phyloP scores from a whole-genome alignment of 2,329 filamentous ascomycete genomes.

The Daldinia eschscholtzii region DNA sequence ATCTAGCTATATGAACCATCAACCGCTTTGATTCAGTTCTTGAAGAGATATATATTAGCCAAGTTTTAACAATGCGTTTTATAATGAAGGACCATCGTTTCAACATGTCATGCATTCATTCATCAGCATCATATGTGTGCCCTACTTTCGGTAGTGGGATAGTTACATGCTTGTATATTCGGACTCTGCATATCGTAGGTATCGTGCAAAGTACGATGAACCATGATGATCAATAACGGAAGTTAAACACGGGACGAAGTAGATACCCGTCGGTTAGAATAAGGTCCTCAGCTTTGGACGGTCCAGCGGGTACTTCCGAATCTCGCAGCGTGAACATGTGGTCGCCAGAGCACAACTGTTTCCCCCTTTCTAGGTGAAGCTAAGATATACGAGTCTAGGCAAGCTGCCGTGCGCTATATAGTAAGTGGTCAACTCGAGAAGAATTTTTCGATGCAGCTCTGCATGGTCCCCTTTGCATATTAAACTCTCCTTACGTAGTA shows the following conservation, averaged over 20 bases:
- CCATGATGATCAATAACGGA: conserved; percentile 18
- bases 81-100: too few relatives aligned
- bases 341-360: conserved; percentile 14
- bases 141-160: too few relatives aligned
- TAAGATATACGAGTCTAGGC: conserved; percentile 17
- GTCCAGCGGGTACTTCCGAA: conserved; percentile 35
- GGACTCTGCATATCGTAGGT: background rate
- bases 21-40: background rate
- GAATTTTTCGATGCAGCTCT: background rate
- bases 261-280: conserved; percentile 27
- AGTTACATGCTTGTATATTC: background rate
- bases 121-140: too few relatives aligned
- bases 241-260: conserved; percentile 23
- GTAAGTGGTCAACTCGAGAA: background rate
- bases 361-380: background rate
- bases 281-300: conserved; percentile 14
- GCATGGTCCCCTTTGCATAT: background rate
- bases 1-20: background rate
- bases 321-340: conserved; percentile 36
- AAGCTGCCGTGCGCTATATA: conserved; percentile 17
- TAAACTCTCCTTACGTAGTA: too few relatives aligned
- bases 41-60: background rate
- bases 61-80: background rate
- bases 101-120: too few relatives aligned
- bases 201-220: background rate